Evolutionary conservation across 768 basidiomycete genomes (phyloP), one percentile per base, ranked within the genome.

Genomic region (Tephrocybe rancida): DNA sequence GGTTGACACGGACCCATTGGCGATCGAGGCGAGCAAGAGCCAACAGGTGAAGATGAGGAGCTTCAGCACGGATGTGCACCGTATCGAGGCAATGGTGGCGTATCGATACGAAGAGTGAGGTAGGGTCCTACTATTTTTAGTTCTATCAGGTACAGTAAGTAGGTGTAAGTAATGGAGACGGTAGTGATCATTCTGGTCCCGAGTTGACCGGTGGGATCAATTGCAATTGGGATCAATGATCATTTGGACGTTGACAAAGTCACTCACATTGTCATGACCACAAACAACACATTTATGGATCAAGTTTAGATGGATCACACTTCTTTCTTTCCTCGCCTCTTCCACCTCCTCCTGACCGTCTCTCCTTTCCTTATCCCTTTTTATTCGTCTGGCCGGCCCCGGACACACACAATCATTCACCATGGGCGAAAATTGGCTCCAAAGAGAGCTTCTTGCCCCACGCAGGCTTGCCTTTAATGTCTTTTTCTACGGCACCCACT

Each of bases 11-110:
- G 92, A 97, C 69, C 90, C 93, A 8, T 78, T 92, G 47, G 87
- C 90, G 13, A 96, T 97, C 66, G 95, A 97, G 72, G 87, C 93
- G 16, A 87, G 90, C 63, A 95, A 95, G 73, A 91, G 87, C 67
- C 90, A 92, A 65, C 90, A 92, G 64, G 90, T 99, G 70, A 94
- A 97, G 71, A 81, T 99, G 74, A 78, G 96, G 62, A 95, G 85
- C 66, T 99, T 98, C 73, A 95, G 92, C 70, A 99, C 97, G 3
- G 95, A 98, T 69, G 85, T 95, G n/a, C 97, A 99, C 67, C 85
- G 92, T 52, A 92, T 99, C 66, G 92, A 98, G 68, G 94, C 95
- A 5, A 92, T 98, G 91, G 96, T 98, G 43, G 95, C 95, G 4
- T 98, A 98, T 76, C 84, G 95, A 32, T 95, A 94, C 58, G 94